A percentile compares a stretch with the other conserved stretches of the same genome.
These are phyloP conservation scores for Rhodotorula sp. DNA, from an alignment of 1,284 basidiomycete species.

Conservation along the genomic window DNA sequence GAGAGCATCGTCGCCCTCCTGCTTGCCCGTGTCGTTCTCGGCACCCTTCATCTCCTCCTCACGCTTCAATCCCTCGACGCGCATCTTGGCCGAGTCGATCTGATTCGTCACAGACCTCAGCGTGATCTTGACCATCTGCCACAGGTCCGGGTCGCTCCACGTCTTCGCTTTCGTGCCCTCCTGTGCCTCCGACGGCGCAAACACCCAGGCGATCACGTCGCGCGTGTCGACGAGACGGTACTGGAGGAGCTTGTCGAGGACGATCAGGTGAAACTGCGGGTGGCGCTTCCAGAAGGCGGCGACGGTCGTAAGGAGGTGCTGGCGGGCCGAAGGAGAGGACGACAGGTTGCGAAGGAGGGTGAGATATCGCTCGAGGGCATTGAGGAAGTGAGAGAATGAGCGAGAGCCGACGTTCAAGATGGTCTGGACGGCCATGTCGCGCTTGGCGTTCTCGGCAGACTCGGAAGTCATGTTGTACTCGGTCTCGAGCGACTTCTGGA, in stretches of 20 bases:
- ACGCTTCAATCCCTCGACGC: slow-evolving; percentile 69
- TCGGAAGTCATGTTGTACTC: slow-evolving; percentile 45
- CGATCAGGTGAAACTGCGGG: slow-evolving; percentile 80
- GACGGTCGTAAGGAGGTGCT: slow-evolving; percentile 68
- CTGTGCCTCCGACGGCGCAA: slow-evolving; percentile 54
- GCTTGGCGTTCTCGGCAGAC: slow-evolving; percentile 64
- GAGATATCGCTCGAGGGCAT: slow-evolving; percentile 94
- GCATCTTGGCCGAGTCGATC: slow-evolving; percentile 69
- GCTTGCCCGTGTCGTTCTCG: background rate
- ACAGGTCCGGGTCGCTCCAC: slow-evolving; percentile 64
- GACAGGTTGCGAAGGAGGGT: slow-evolving; percentile 73
- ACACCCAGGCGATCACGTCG: slow-evolving; percentile 85
- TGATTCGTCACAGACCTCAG: slow-evolving; percentile 85
- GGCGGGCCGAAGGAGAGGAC: slow-evolving; percentile 61
- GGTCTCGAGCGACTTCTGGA: slow-evolving; percentile 46
- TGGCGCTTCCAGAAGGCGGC: slow-evolving; percentile 76
- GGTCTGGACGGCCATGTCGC: slow-evolving; percentile 82
- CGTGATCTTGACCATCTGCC: slow-evolving; percentile 76
- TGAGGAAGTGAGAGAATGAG: slow-evolving; percentile 96
- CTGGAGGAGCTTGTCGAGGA: slow-evolving; percentile 96
- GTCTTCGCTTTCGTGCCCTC: slow-evolving; percentile 49
- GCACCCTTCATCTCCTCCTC: slow-evolving; percentile 58
- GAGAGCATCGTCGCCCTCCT: slow-evolving; percentile 8
- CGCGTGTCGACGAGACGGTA: slow-evolving; percentile 95
- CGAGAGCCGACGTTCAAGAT: slow-evolving; percentile 87